phyloP scores from a whole-genome alignment of 106 monocot species.

The Phalaenopsis equestris region DNA sequence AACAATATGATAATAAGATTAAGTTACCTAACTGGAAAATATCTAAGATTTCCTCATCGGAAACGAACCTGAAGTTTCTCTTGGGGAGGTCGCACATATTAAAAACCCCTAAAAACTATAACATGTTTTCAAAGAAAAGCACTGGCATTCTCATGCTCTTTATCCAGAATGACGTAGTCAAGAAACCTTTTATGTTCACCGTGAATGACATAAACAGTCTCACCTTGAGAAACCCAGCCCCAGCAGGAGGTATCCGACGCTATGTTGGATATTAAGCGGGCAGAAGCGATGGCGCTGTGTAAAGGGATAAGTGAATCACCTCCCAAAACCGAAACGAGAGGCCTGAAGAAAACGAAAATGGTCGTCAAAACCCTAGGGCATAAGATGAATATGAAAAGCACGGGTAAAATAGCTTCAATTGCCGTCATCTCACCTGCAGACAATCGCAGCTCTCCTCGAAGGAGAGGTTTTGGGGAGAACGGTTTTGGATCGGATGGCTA shows the following conservation, averaged over 20 bases:
- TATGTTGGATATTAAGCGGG: slow-evolving; percentile 39
- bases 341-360: slow-evolving; percentile 18
- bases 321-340: slow-evolving; percentile 21
- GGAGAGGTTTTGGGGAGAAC: slow-evolving; percentile 7
- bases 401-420: neutral
- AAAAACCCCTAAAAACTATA: too few relatives aligned
- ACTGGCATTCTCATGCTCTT: too few relatives aligned
- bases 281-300: slow-evolving; percentile 48
- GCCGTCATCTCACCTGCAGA: slow-evolving; percentile 15
- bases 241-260: slow-evolving; percentile 42
- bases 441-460: slow-evolving; percentile 4
- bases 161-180: too few relatives aligned
- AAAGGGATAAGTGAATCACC: slow-evolving; percentile 41
- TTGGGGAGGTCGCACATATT: too few relatives aligned
- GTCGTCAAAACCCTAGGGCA: neutral
- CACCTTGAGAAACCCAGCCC: slow-evolving; percentile 57
- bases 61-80: too few relatives aligned
- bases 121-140: too few relatives aligned
- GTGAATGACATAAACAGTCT: neutral
- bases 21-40: too few relatives aligned
- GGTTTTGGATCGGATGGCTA: slow-evolving; percentile 11
- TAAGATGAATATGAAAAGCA: neutral
- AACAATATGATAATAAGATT: too few relatives aligned
- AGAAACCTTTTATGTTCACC: neutral
- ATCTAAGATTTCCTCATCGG: too few relatives aligned